Conservation (phyloP, 192 early-diverging fungal species). For the Podila minutissima region DNA sequence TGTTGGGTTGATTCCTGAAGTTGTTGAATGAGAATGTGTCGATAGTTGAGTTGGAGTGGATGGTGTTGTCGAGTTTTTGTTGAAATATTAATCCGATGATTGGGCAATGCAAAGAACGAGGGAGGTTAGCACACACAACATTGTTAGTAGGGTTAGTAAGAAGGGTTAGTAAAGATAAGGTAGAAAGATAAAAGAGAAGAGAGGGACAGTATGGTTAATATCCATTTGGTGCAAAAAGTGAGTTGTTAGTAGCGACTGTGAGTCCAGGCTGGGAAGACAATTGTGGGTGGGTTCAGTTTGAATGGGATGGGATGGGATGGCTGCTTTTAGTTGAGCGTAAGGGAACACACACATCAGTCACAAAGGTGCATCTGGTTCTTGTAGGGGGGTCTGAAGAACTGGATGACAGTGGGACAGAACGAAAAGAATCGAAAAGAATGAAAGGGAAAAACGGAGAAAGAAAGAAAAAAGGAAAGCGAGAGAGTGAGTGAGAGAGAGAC, state of each 20-base stretch:
- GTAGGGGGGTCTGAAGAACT: not conserved
- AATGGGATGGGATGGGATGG: not conserved
- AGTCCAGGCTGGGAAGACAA: too few species aligned
- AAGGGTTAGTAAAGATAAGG: not conserved
- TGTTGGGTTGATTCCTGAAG: not conserved
- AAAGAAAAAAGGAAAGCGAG: conserved; percentile 1
- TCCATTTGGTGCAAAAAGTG: too few species aligned
- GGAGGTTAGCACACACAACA: not conserved
- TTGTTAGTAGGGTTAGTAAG: not conserved
- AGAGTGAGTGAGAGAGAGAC: not conserved
- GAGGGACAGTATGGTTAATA: not conserved
- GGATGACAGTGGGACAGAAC: not conserved
- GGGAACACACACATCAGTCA: too few species aligned
- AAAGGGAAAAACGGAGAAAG: not conserved
- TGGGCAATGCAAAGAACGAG: not conserved
- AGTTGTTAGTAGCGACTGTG: too few species aligned
- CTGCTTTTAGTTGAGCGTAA: too few species aligned
- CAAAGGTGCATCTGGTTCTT: too few species aligned
- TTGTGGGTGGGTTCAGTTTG: not conserved
- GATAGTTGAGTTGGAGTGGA: too few species aligned
- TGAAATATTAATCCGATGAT: not conserved
- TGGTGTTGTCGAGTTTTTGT: not conserved
- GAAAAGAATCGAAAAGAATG: not conserved
- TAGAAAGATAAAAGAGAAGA: not conserved
- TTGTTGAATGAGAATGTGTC: not conserved